Percentiles rank a stretch among this genome's conserved stretches.
Evolutionary conservation across 257 asterid genomes (phyloP).

Genomic region (Forsythia viridissima): DNA sequence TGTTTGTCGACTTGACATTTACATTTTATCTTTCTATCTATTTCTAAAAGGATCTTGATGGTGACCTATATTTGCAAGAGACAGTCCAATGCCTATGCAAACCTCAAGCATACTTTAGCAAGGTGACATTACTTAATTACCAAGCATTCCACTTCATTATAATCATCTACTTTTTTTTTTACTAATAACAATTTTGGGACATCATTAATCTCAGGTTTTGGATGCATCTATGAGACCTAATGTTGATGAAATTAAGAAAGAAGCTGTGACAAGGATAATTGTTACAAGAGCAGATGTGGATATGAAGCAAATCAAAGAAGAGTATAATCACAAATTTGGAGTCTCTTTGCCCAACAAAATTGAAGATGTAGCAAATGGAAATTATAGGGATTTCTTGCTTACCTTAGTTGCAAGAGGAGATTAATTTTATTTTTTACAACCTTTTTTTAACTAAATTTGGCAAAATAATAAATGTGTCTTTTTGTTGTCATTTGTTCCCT

Average conservation of each 20-base stretch:
- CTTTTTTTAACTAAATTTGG: background rate
- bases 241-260: conserved; percentile 59
- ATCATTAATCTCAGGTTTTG: conserved; percentile 38
- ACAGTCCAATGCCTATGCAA: conserved; percentile 64
- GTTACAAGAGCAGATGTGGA: conserved; percentile 74
- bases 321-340: conserved; percentile 41
- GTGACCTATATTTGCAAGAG: conserved; percentile 34
- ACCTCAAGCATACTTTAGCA: conserved; percentile 57
- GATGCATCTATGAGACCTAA: conserved; percentile 44
- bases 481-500: background rate
- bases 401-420: conserved; percentile 59
- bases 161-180: background rate
- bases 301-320: conserved; percentile 69
- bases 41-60: conserved; percentile 51
- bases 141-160: background rate
- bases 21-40: background rate
- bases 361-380: conserved; percentile 73
- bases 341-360: conserved; percentile 46
- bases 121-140: conserved; percentile 39
- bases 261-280: conserved; percentile 62
- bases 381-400: conserved; percentile 76
- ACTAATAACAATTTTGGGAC: background rate
- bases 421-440: conserved; percentile 13
- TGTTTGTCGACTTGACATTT: background rate
- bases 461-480: background rate